Conservation (phyloP, 495 filamentous ascomycete genomes). For the Collariella sp. region DNA sequence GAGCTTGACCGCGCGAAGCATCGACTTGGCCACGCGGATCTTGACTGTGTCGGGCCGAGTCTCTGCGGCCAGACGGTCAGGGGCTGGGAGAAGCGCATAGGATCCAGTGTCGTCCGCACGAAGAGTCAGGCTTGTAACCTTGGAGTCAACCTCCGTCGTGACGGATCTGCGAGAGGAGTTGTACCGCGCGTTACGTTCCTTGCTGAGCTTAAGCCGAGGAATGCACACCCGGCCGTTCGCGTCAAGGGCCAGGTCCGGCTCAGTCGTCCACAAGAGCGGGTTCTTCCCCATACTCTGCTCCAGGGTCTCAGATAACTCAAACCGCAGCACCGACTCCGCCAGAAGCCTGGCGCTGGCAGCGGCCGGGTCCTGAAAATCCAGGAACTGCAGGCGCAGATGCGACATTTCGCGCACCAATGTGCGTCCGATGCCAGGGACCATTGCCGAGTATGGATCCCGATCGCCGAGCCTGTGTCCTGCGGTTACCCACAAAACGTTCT, state of each 20-base stretch:
- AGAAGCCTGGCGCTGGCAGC: neutral
- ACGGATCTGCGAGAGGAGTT: no score
- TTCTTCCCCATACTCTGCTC: neutral
- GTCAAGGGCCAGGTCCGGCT: no score
- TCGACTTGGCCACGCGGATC: neutral
- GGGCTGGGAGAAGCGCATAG: no score
- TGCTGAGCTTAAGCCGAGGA: no score
- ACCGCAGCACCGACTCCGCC: no score
- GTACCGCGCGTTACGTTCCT: no score
- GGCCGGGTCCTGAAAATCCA: constrained; percentile 21
- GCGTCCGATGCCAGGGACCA: neutral
- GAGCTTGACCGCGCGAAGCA: neutral
- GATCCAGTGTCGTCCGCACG: no score
- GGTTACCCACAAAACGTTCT: constrained; percentile 37
- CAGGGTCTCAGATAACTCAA: neutral
- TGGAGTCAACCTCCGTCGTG: no score
- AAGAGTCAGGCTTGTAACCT: neutral
- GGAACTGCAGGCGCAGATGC: constrained; percentile 18
- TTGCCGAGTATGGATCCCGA: constrained; percentile 7
- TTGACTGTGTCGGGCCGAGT: neutral
- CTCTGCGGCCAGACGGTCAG: no score
- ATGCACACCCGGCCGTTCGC: no score
- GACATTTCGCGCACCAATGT: constrained; percentile 11
- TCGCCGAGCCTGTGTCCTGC: constrained; percentile 10
- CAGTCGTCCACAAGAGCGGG: no score